phyloP scores from a whole-genome alignment of 2,329 filamentous ascomycete genomes.

The Fusarium sp. region DNA sequence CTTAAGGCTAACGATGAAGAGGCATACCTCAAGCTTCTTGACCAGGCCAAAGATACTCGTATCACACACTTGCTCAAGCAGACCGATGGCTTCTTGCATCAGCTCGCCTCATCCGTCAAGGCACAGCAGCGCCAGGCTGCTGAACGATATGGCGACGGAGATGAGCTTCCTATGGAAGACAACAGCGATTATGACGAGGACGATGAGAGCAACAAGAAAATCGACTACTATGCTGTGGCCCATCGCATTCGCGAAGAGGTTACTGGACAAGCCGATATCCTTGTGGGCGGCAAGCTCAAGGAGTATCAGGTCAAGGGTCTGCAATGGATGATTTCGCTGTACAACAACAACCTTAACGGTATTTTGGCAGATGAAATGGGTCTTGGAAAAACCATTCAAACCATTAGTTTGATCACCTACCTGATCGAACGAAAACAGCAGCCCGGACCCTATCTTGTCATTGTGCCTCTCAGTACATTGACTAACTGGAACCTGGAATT shows the following conservation, averaged over 20 bases:
- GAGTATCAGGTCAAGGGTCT: slow-evolving; percentile 99
- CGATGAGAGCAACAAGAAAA: slow-evolving; percentile 79
- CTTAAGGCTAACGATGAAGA: slow-evolving; percentile 99
- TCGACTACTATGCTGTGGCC: slow-evolving; percentile 98
- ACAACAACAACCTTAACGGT: slow-evolving; percentile 99
- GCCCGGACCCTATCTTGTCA: slow-evolving; percentile 91
- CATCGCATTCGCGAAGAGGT: slow-evolving; percentile 96
- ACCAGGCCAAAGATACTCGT: slow-evolving; percentile 98
- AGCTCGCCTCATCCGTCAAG: slow-evolving; percentile 94
- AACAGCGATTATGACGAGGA: slow-evolving; percentile 75
- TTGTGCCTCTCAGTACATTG: slow-evolving; percentile 94
- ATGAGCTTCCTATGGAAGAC: slow-evolving; percentile 64
- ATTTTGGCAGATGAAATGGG: slow-evolving; percentile 99
- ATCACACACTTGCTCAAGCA: slow-evolving; percentile 97
- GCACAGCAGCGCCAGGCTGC: slow-evolving; percentile 87
- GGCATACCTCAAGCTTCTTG: slow-evolving; percentile 96
- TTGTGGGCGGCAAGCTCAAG: slow-evolving; percentile 93
- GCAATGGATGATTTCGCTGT: slow-evolving; percentile 99
- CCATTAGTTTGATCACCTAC: slow-evolving; percentile 96
- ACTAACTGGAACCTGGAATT: slow-evolving; percentile 99
- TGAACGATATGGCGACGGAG: slow-evolving; percentile 78
- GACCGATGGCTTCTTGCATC: slow-evolving; percentile 96
- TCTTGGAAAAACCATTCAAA: slow-evolving; percentile 99
- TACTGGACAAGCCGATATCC: slow-evolving; percentile 80
- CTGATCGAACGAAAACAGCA: slow-evolving; percentile 96